Evolutionary conservation across 1,284 basidiomycete species (phyloP), one percentile per base, ranked within the genome.

Genomic region (Boletus semigastroideus): DNA sequence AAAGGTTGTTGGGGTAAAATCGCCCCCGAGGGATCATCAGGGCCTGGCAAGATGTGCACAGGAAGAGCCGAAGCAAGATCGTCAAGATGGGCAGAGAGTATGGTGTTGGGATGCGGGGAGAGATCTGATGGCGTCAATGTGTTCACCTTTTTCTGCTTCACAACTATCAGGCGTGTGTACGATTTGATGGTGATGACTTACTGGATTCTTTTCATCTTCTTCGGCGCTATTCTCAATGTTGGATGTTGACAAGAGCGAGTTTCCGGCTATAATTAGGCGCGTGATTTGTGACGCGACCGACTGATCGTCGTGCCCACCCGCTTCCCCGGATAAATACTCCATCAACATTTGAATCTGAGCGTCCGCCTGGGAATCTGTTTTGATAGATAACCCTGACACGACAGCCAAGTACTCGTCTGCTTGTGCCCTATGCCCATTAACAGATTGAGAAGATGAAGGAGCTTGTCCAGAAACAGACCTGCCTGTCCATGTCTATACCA

Each of bases 1-100:
- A 99, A 79, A 0, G 92, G 82, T 67, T 98, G 96, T 67, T 99
- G 97, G 1, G 97, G 97, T 49, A 99, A 73, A 27, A 96, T 92
- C 0, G 83, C 79, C 0, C 91, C 92, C 8, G 93, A 83, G 1
- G 96, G 96, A 69, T 99, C 96, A 38, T 78, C 78, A 45, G 86
- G 81, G 12, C 96, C 95, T 1, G 96, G 91, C 19, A 97, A 75
- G 30, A 96, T 75, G 64, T 94, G 92, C 25, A 96, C 76, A 5
- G 90, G 87, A 63, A 94, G 76, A 22, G 83, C 77, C 34, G 80
- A 78, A 19, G 80, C 83, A 56, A 88, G 80, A 60, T 96, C 93
- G 17, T 80, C 71, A 30, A 98, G 76, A 57, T 90, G 78, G 2
- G 79, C 73, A 20, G 91, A 83, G 37, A 98, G 80, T 28, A 74